Conservation (phyloP, 2,329 filamentous ascomycete species). For the Dactylellina haptotyla region DNA sequence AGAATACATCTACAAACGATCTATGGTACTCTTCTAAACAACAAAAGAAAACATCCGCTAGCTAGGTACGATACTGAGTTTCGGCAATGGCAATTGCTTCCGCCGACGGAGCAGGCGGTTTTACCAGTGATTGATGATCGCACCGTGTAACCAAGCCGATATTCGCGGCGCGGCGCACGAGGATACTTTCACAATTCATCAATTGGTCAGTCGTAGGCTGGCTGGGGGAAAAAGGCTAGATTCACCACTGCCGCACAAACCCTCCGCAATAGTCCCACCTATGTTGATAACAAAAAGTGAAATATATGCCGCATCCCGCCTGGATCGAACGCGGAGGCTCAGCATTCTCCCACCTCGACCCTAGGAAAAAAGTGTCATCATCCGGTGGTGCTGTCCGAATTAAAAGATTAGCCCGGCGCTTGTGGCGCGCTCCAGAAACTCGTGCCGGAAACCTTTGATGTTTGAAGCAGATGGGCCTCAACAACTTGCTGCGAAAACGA, state of each 20-base stretch:
- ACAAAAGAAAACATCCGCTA: too few relatives aligned
- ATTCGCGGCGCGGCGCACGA: too few relatives aligned
- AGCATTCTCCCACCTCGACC: neutral
- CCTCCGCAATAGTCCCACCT: too few relatives aligned
- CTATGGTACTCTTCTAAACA: too few relatives aligned
- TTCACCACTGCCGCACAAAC: neutral
- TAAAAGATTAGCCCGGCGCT: constrained; percentile 43
- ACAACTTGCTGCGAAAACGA: neutral
- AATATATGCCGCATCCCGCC: neutral
- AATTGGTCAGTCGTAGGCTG: too few relatives aligned
- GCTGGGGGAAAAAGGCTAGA: neutral
- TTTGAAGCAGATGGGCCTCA: constrained; percentile 32
- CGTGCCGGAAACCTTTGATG: constrained; percentile 40
- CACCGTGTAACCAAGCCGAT: too few relatives aligned
- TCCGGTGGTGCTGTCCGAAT: too few relatives aligned
- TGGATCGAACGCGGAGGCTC: neutral
- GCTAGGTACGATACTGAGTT: too few relatives aligned
- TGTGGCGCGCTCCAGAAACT: constrained; percentile 48
- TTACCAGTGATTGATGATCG: neutral
- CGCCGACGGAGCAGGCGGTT: neutral
- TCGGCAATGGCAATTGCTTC: neutral
- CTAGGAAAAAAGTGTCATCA: neutral
- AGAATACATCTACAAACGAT: too few relatives aligned
- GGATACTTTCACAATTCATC: neutral
- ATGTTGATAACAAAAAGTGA: too few relatives aligned